Percentiles rank a stretch among this genome's conserved stretches.
Conservation (phyloP, 164 flowering plant species). For the Tetrastigma voinierianum region DNA sequence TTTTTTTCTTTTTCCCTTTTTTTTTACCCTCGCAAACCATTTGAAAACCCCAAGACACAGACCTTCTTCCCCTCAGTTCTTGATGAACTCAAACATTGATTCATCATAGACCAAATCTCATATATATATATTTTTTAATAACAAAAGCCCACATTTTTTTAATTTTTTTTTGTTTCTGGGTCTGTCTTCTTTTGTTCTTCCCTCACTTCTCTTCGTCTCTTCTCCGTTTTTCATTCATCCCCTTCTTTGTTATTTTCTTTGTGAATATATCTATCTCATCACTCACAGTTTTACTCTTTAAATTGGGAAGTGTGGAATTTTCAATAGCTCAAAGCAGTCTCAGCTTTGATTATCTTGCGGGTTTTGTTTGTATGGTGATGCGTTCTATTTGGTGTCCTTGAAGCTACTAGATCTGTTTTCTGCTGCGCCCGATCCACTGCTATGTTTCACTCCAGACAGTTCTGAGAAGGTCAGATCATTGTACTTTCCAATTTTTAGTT, state of each 20-base stretch:
- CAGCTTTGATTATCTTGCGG: slow-evolving; percentile 9
- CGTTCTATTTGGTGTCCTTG: slow-evolving; percentile 20
- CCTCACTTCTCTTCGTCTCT: neutral
- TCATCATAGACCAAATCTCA: slow-evolving; percentile 25
- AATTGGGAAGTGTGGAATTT: neutral
- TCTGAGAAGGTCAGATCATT: slow-evolving; percentile 34
- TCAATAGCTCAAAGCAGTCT: slow-evolving; percentile 1
- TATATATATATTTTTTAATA: too few relatives aligned
- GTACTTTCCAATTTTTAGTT: neutral
- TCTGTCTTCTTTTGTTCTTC: neutral
- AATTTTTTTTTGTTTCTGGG: neutral
- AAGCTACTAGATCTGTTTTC: slow-evolving; percentile 30
- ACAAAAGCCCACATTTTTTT: slow-evolving; percentile 12
- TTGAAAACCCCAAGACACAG: slow-evolving; percentile 38
- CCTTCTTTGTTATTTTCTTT: neutral
- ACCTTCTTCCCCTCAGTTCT: slow-evolving; percentile 6
- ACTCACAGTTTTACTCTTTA: neutral
- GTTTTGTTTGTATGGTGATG: slow-evolving; percentile 23
- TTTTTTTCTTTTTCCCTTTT: neutral
- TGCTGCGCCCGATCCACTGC: slow-evolving; percentile 22
- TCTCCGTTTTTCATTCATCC: neutral
- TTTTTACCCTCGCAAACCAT: slow-evolving; percentile 36
- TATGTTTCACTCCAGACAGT: slow-evolving; percentile 11
- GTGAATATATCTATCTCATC: neutral
- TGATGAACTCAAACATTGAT: slow-evolving; percentile 34